Base-by-base conservation (phyloP, 495 filamentous ascomycete species). In the Penicillium verhagenii region DNA sequence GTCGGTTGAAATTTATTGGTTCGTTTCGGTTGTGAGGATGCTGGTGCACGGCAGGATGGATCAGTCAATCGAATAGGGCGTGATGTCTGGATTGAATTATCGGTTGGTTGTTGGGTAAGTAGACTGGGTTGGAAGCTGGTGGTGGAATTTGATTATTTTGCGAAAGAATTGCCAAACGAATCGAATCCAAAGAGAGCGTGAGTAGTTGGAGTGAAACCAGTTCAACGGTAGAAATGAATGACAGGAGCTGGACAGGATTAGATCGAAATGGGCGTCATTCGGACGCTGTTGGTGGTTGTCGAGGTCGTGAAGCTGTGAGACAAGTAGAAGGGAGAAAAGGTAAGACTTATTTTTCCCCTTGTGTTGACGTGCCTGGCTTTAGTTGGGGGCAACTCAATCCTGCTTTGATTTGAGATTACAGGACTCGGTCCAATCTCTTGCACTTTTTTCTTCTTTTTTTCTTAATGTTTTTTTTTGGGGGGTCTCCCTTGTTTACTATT, bases 191-290 rank as follows among this genome's bases (percentile, higher is more conserved):
- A 57, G 52, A 56, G 60, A 60, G 51, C 37, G 60, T 49, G 20
- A 20, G 16, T 35, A 35, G 39, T 23, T 16, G 33, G 47, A 20
- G n/a, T n/a, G 46, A 21, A 21, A 23, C 29, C 4, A 46, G 37
- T 48, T 31, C 35, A 31, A 11, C 1, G 11, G 48, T 31, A 10
- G 10, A 62, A 65, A 68, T 10, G 62, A 63, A 56, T 43, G 65
- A 62, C 56, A 47, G 47, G 65, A 57, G 58, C 54, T 60, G 52
- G 59, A 40, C 53, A 29, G n/a, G 23, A 51, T 52, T 57, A 49
- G 45, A 40, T 53, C 39, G 44, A 42, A 20, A 16, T 25, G 13
- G 57, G 46, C 35, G n/a, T 52, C 35, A 29, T 42, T 11, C 11
- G 16, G 13, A 20, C 23, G 14, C 37, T 19, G 37, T 10, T 38